Percentiles rank a stretch among this genome's conserved stretches.
Conservation (phyloP, 768 basidiomycete genomes). For the Boletellus emodensis region DNA sequence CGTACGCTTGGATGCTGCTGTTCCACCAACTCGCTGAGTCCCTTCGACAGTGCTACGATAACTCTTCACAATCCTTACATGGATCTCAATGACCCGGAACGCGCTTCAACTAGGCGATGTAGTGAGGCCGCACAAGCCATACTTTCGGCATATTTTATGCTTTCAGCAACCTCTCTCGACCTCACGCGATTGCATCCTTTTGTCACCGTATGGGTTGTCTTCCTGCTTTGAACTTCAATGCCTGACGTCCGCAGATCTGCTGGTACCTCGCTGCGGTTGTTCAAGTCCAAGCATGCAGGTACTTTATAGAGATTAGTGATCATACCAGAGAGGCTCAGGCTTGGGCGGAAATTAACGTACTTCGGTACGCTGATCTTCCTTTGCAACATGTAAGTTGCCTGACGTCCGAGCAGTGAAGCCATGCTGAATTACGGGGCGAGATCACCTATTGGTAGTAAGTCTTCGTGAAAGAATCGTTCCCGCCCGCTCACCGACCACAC, state of each 20-base stretch:
- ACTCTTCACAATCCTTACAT: constrained; percentile 84
- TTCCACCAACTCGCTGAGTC: constrained; percentile 6
- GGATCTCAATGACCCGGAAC: constrained; percentile 63
- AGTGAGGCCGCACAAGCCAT: constrained; percentile 72
- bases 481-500: constrained; percentile 8
- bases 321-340: constrained; percentile 66
- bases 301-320: constrained; percentile 81
- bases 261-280: constrained; percentile 91
- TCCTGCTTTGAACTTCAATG: constrained; percentile 4
- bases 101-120: constrained; percentile 66
- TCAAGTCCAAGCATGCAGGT: constrained; percentile 81
- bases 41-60: constrained; percentile 64
- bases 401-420: constrained; percentile 52
- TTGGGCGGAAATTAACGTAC: constrained; percentile 85
- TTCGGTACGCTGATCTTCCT: constrained; percentile 48
- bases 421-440: constrained; percentile 78
- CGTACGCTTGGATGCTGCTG: constrained; percentile 44
- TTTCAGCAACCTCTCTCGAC: constrained; percentile 81
- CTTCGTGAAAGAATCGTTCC: background rate
- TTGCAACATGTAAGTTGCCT: constrained; percentile 3
- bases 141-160: constrained; percentile 66
- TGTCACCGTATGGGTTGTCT: constrained; percentile 56
- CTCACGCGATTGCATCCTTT: constrained; percentile 78
- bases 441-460: constrained; percentile 81
- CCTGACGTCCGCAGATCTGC: constrained; percentile 55